Base-by-base conservation (phyloP, 371 early-diverging fungal species). In the Paramicrosporidium saccamoebae region DNA sequence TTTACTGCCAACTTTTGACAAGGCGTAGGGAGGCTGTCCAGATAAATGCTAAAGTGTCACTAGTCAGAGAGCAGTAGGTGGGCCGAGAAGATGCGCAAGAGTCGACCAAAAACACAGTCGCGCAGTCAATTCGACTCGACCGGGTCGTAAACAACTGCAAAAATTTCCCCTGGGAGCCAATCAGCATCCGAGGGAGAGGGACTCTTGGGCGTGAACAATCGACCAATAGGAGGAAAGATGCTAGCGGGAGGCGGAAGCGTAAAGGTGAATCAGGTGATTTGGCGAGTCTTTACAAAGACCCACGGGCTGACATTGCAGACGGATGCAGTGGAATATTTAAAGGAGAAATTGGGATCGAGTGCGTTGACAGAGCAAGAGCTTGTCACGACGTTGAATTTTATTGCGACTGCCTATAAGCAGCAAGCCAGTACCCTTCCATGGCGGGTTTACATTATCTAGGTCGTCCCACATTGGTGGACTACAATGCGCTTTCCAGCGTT, bases 301-400 rank as follows among this genome's bases (percentile, higher is more conserved):
- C 50, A 63, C 43, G 59, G 64, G 17, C 50, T 71, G 11, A 54
- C 60, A 21, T 33, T 74, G 3, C 52, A 59, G 21, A 48, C 48
- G 3, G 71, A 68, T 32, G 64, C 75, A 1, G 35, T 53, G 4
- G 33, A 36, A 17, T 64, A 50, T 27, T 37, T 74, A 7, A 49
- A 44, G 24, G 33, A 33, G 3, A 15, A 46, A 16, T 20, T 2
- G 19, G 29, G 1, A 29, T 5, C 5, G 18, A 31, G 5, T 19
- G 21, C 1, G 25, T 17, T 20, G 18, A 19, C 16, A 14, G 22
- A 4, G n/a, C 8, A 8, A 14, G 5, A 10, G 21, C 2, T 4
- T 23, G 16, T 19, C 19, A 19, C 5, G 24, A 19, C 7, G 16
- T 30, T 8, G 20, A 15, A 5, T 17, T 17, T 8, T 14, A 22